Percentiles rank a stretch among this genome's conserved stretches.
Evolutionary conservation across 2,329 filamentous ascomycete species (phyloP).

Genomic region (Alternaria sp.): DNA sequence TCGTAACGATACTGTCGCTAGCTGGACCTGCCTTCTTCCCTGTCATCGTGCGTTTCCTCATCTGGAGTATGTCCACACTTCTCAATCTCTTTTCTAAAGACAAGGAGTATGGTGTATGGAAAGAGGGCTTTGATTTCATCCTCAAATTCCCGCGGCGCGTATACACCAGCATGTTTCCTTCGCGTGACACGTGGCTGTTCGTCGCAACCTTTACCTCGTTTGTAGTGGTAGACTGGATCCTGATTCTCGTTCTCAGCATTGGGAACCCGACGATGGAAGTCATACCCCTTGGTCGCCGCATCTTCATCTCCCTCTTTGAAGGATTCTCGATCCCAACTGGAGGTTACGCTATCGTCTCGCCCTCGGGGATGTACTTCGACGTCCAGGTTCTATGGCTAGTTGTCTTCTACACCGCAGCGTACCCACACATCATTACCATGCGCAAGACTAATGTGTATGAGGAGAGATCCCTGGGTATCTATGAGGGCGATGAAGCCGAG

Average conservation of each 20-base stretch:
- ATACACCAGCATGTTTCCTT: slow-evolving; percentile 35
- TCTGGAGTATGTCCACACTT: slow-evolving; percentile 32
- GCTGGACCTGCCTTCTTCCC: slow-evolving; percentile 32
- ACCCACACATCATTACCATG: slow-evolving; percentile 37
- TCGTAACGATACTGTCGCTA: slow-evolving; percentile 32
- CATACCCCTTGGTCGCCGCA: slow-evolving; percentile 30
- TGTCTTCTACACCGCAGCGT: slow-evolving; percentile 34
- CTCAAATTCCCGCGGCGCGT: slow-evolving; percentile 29
- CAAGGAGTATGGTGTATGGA: slow-evolving; percentile 36
- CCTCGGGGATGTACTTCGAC: slow-evolving; percentile 32
- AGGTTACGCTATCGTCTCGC: slow-evolving; percentile 35
- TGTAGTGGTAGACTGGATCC: slow-evolving; percentile 31
- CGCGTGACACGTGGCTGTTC: slow-evolving; percentile 33
- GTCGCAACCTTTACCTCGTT: slow-evolving; percentile 31
- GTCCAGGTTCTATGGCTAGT: slow-evolving; percentile 35
- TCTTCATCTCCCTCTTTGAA: slow-evolving; percentile 36
- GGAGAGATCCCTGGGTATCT: slow-evolving; percentile 31
- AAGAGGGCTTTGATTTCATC: slow-evolving; percentile 34
- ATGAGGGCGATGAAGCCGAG: slow-evolving; percentile 32
- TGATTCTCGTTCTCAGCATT: slow-evolving; percentile 33
- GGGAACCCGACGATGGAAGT: slow-evolving; percentile 35
- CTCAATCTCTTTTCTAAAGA: slow-evolving; percentile 28
- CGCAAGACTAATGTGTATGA: slow-evolving; percentile 36
- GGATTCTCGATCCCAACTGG: slow-evolving; percentile 36
- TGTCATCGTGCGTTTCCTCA: slow-evolving; percentile 30